These are phyloP conservation scores for Dictyostelium firmibasis DNA, from an alignment of 78 protist species.

Conservation along the genomic window DNA sequence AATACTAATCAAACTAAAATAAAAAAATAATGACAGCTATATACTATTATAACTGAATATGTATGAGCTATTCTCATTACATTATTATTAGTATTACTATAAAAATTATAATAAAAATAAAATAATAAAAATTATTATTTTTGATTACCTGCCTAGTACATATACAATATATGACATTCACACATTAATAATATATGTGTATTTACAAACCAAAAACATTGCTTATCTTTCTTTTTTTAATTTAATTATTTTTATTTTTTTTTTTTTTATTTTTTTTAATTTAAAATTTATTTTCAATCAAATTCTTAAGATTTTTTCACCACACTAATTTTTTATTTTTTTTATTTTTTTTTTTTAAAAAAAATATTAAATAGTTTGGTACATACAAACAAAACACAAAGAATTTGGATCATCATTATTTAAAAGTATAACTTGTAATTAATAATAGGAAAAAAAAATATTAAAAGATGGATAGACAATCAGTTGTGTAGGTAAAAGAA, in stretches of 20 bases:
- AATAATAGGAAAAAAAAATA: not conserved
- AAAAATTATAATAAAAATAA: not conserved
- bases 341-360: not conserved
- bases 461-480: constrained; percentile 67
- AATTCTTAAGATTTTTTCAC: not conserved
- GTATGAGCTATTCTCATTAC: not conserved
- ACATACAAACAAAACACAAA: not conserved
- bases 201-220: not conserved
- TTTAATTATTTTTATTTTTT: not conserved
- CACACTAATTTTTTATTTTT: not conserved
- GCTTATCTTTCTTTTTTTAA: not conserved
- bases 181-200: not conserved
- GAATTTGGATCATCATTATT: not conserved
- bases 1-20: too few species aligned
- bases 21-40: too few species aligned
- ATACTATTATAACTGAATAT: not conserved
- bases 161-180: not conserved
- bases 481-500: constrained; percentile 31
- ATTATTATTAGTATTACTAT: not conserved
- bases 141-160: not conserved
- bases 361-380: not conserved
- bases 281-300: not conserved
- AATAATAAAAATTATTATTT: too few species aligned
- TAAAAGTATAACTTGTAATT: not conserved
- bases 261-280: not conserved